Base-by-base conservation (phyloP, 495 filamentous ascomycete genomes). In the Lasiosphaeria ovina region DNA sequence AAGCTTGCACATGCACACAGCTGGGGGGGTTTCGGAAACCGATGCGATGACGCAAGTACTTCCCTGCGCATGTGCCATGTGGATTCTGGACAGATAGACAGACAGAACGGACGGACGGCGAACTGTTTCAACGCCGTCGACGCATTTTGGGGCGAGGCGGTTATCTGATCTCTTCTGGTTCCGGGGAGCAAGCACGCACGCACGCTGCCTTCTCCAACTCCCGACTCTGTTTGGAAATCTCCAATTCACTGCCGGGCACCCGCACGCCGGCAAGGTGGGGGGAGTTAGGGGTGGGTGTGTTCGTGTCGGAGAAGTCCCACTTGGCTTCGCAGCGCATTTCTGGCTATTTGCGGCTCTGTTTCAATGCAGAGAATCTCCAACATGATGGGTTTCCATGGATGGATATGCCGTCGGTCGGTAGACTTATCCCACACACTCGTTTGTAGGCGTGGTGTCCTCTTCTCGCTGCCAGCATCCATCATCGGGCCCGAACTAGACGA, bases 321-420 rank as follows among this genome's bases (percentile, higher is more conserved):
- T 11, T 50, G 48, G 9, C 17, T 11, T 50, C 31, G 14, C 12
- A 32, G 51, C 35, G 6, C 32, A 6, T 34, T 34, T 34, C 11
- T 54, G 51, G 51, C 51, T 54, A 54, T 34, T 34, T 54, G 51
- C 7, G 32, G 51, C 33, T 38, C 51, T 36, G 51, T 54, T 54
- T 54, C 51, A 54, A 54, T 38, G 6, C 51, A 38, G 6, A 51
- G 49, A 51, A 51, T 9, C 17, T 32, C 49, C 44, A 47, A 47
- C 44, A 47, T 11, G 12, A 47, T n/a, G 44, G 44, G 44, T n/a
- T 11, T 47, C 8, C 44, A 14, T 14, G 38, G 38, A 47, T 47
- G 44, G 12, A 47, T n/a, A 14, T 14, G 44, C 24, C 24, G 24
- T 24, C 24, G 24, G 24, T 24, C 24, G 24, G 24, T 24, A 24